Evolutionary conservation across 2,329 filamentous ascomycete genomes (phyloP).

Genomic region (Fusarium sp.): DNA sequence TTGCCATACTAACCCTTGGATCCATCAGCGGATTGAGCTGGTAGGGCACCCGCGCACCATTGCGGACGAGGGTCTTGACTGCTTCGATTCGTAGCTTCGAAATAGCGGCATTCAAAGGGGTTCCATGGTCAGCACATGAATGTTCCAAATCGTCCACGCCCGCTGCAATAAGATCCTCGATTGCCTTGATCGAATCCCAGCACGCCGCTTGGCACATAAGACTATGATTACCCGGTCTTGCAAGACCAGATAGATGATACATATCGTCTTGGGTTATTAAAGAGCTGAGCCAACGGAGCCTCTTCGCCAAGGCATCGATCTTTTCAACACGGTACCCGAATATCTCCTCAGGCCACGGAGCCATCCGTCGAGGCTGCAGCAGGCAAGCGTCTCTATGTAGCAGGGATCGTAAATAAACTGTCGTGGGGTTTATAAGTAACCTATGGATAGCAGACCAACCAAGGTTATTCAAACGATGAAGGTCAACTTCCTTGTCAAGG

Average conservation of each 20-base stretch:
- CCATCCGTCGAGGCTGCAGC: too few relatives aligned
- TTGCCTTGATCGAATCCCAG: neutral
- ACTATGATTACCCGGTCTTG: neutral
- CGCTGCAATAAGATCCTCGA: neutral
- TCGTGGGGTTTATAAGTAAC: too few relatives aligned
- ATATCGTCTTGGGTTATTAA: neutral
- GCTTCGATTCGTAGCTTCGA: neutral
- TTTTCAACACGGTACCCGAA: neutral
- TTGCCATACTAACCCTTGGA: accelerated
- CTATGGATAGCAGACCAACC: too few relatives aligned
- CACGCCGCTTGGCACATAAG: neutral
- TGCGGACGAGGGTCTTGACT: neutral
- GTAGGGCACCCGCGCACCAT: accelerated
- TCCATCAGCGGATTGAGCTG: accelerated
- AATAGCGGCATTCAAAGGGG: neutral
- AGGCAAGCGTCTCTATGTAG: too few relatives aligned
- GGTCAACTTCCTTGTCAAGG: too few relatives aligned
- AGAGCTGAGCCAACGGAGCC: neutral
- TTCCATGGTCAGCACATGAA: neutral
- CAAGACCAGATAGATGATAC: neutral
- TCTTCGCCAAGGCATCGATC: neutral
- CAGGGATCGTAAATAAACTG: too few relatives aligned
- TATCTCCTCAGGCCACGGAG: neutral
- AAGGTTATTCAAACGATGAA: too few relatives aligned
- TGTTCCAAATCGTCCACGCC: neutral